Base-by-base conservation (phyloP, 2,329 filamentous ascomycete genomes). In the Aspergillus sp. region DNA sequence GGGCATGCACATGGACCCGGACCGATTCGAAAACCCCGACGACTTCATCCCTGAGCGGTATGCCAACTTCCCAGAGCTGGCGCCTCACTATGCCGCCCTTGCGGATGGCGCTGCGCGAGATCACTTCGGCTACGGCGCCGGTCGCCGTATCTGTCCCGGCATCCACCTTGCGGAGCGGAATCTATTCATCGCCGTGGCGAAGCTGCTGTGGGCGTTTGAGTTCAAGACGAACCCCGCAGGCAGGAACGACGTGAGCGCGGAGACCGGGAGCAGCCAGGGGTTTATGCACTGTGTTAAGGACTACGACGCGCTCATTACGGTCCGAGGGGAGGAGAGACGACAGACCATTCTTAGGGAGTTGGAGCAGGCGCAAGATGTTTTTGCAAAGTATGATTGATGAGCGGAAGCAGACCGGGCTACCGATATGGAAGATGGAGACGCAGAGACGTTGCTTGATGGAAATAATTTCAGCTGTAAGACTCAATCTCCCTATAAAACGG, bases 1-100 rank as follows among this genome's bases (percentile, higher is more conserved):
- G 76, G 72, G 68, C 16, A 69, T 76, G 47, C 73, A 75, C 44
- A 60, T 68, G 30, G 64, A 70, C 33, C 53, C 55, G 16, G 51
- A 50, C 13, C 53, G 52, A 4, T 65, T 55, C 17, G n/a, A 49
- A 1, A 52, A 71, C 7, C 69, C 70, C 2, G 54, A 63, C 11
- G 33, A 47, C 1, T 72, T 72, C 57, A 49, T 60, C 13, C 67
- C 71, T 0, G 57, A 63, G 9, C 64, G 67, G 7, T 71, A 62
- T 45, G 55, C 58, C 2, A 38, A 64, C 19, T 61, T 70, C 47
- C 52, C 63, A 1, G 52, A 58, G 5, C 58, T 72, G 0, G 70
- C 74, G 3, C 64, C 63, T 1, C 66, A 73, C 9, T 72, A 73
- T 22, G 67, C 72, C 9, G 65, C 64, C 11, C 60, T 62, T 35